Percentiles rank a stretch among this genome's conserved stretches.
These are phyloP conservation scores for Microdochium nivale DNA, from an alignment of 2,329 filamentous ascomycete species.

Conservation along the genomic window DNA sequence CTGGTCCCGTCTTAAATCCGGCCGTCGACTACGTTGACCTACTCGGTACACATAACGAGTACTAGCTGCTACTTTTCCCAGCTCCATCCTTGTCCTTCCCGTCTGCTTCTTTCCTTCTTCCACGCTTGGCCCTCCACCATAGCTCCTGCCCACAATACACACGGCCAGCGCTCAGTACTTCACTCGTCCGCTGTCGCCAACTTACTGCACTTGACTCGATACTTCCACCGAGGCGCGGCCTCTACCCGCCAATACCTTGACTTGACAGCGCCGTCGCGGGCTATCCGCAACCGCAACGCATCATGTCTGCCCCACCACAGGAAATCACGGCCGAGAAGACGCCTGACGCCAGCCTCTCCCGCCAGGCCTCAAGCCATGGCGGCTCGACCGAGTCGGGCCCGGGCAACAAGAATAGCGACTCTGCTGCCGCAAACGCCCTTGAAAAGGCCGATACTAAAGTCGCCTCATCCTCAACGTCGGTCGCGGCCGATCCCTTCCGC, in stretches of 20 bases:
- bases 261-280: not conserved
- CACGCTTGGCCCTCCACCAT: no score
- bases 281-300: not conserved
- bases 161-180: no score
- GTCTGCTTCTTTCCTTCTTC: no score
- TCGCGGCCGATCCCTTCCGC: constrained; percentile 45
- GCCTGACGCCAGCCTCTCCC: constrained; percentile 12
- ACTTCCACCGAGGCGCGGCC: not conserved
- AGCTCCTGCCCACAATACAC: no score
- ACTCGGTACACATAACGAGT: no score
- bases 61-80: no score
- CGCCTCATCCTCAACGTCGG: constrained; percentile 23
- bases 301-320: constrained; percentile 14
- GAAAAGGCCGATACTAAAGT: constrained; percentile 36
- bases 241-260: not conserved
- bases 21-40: no score
- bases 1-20: no score
- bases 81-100: no score
- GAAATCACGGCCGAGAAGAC: constrained; percentile 18
- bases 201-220: no score
- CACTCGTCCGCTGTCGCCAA: no score
- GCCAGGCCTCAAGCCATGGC: constrained; percentile 24
- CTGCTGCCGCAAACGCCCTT: constrained; percentile 11
- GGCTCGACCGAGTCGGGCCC: constrained; percentile 20
- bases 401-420: constrained; percentile 8